Percentiles rank a stretch among this genome's conserved stretches.
These are phyloP conservation scores for Phaeophleospora eucalypticola DNA, from an alignment of 2,329 filamentous ascomycete species.

Conservation along the genomic window DNA sequence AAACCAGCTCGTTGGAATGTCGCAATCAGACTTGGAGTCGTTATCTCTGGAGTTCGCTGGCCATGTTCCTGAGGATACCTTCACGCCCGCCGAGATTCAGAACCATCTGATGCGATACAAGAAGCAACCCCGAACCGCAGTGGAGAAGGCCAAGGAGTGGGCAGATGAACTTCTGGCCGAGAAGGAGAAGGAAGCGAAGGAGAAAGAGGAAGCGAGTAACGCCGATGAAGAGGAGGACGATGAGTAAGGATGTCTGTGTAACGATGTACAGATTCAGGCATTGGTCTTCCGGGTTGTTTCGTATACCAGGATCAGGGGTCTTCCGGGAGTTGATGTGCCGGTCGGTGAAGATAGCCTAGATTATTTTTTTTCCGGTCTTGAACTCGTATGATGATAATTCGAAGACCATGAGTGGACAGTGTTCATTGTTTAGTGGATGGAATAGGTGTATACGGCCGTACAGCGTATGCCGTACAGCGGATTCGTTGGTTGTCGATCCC, in stretches of 20 bases:
- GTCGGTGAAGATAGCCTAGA: too few relatives aligned
- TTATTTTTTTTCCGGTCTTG: too few relatives aligned
- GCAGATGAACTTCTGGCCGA: conserved; percentile 30
- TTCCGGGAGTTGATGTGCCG: too few relatives aligned
- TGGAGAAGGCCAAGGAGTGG: conserved; percentile 45
- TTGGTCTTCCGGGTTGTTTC: too few relatives aligned
- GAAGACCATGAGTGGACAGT: too few relatives aligned
- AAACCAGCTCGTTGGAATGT: conserved; percentile 13
- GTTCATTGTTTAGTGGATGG: too few relatives aligned
- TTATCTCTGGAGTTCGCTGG: conserved; percentile 46
- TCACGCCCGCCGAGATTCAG: conserved; percentile 53
- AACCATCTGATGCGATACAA: conserved; percentile 50
- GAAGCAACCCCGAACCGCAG: conserved; percentile 44
- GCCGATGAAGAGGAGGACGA: conserved; percentile 8
- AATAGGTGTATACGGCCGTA: too few relatives aligned
- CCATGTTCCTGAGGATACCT: conserved; percentile 43
- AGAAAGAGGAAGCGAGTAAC: conserved; percentile 11
- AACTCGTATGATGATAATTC: too few relatives aligned
- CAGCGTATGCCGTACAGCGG: too few relatives aligned
- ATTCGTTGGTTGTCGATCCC: too few relatives aligned
- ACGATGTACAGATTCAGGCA: too few relatives aligned
- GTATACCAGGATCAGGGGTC: too few relatives aligned
- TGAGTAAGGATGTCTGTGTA: not conserved
- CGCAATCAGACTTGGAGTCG: conserved; percentile 31
- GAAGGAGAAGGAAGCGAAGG: conserved; percentile 22